Evolutionary conservation across 192 early-diverging fungal genomes (phyloP).

Genomic region (Physocladia obscura): DNA sequence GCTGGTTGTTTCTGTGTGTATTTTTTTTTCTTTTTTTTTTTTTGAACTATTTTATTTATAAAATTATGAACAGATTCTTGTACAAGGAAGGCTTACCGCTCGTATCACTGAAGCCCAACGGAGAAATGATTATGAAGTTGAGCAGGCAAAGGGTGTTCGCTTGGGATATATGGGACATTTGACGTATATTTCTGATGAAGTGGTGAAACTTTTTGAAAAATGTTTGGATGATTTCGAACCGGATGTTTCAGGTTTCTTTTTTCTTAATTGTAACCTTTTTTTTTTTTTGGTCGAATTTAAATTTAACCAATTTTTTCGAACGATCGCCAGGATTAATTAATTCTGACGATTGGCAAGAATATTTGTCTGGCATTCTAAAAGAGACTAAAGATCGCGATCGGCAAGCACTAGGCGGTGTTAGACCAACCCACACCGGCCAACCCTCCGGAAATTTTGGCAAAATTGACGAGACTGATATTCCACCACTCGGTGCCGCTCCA

Average conservation of each 20-base stretch:
- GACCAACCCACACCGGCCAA: constrained; percentile 45
- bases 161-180: constrained; percentile 99
- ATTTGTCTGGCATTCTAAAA: constrained; percentile 42
- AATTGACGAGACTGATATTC: constrained; percentile 43
- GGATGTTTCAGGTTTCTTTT: constrained; percentile 42
- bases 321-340: constrained; percentile 36
- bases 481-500: constrained; percentile 13
- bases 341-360: constrained; percentile 57
- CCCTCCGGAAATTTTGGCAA: constrained; percentile 25
- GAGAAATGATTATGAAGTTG: constrained; percentile 75
- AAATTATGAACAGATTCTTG: constrained; percentile 57
- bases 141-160: constrained; percentile 82
- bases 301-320: neutral
- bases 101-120: constrained; percentile 83
- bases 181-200: constrained; percentile 95
- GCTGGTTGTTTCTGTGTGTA: constrained; percentile 51
- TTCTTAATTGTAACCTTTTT: neutral
- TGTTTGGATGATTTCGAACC: constrained; percentile 47
- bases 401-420: constrained; percentile 54
- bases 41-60: neutral
- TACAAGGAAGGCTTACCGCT: constrained; percentile 81
- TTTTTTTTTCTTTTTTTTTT: constrained; percentile 2
- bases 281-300: too few relatives aligned
- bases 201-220: constrained; percentile 84
- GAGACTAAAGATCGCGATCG: constrained; percentile 59